Percentiles rank a stretch among this genome's conserved stretches.
These are phyloP conservation scores for Solanum piurae DNA, from an alignment of 257 asterid genomes.

Conservation along the genomic window DNA sequence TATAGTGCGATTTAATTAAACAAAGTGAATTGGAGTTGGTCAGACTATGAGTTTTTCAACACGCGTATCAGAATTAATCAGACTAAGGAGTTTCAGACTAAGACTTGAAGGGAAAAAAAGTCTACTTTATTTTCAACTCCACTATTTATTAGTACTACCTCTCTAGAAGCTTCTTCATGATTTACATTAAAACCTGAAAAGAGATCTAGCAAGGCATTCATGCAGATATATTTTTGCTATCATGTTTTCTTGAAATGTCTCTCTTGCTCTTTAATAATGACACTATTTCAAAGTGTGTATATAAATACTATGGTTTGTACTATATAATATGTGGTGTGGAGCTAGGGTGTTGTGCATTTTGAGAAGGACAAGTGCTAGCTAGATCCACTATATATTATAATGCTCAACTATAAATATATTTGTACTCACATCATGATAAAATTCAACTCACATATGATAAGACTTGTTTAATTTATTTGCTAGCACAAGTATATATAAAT, in stretches of 20 bases:
- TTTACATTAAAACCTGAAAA: background rate
- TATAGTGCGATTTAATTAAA: background rate
- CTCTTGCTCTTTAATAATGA: background rate
- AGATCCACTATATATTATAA: slow-evolving; percentile 1
- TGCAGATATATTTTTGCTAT: background rate
- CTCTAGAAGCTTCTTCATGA: slow-evolving; percentile 13
- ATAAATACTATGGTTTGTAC: background rate
- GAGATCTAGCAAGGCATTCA: slow-evolving; percentile 11
- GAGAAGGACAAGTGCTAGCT: background rate
- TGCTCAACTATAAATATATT: background rate
- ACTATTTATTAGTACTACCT: background rate
- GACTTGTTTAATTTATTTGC: background rate
- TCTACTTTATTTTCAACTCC: background rate
- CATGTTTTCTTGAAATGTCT: background rate
- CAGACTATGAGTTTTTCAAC: background rate
- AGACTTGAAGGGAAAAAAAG: background rate
- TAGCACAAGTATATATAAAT: background rate
- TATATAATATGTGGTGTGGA: background rate
- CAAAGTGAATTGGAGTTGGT: background rate
- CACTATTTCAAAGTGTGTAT: background rate
- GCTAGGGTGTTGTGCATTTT: background rate
- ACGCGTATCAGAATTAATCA: background rate
- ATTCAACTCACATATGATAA: background rate
- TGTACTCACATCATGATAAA: background rate
- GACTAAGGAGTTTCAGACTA: background rate